These are phyloP conservation scores for Fusarium keratoplasticum DNA, from an alignment of 2,329 filamentous ascomycete genomes.

Conservation along the genomic window DNA sequence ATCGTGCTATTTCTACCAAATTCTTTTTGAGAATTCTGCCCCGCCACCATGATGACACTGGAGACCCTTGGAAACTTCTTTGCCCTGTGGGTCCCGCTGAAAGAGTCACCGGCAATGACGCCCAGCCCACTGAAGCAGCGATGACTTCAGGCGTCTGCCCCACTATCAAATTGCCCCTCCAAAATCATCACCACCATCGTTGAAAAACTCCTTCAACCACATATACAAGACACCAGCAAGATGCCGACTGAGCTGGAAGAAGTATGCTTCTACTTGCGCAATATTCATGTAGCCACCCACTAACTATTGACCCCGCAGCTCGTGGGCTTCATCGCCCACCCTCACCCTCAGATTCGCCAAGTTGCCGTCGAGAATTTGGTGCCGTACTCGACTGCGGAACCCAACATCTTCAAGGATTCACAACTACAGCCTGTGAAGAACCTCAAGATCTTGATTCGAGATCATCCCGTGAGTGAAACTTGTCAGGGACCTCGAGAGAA, in stretches of 20 bases:
- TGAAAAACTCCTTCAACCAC: slow-evolving; percentile 34
- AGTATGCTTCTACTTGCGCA: slow-evolving; percentile 55
- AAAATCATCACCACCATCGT: slow-evolving; percentile 35
- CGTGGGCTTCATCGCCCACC: slow-evolving; percentile 92
- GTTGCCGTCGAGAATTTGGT: slow-evolving; percentile 88
- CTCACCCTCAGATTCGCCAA: slow-evolving; percentile 89
- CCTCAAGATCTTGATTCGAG: slow-evolving; percentile 86
- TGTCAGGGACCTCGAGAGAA: no score
- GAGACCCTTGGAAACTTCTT: slow-evolving; percentile 39
- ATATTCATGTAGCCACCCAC: not conserved
- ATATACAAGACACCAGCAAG: slow-evolving; percentile 10
- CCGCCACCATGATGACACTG: slow-evolving; percentile 40
- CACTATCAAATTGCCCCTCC: slow-evolving; percentile 46
- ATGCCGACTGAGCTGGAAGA: slow-evolving; percentile 85
- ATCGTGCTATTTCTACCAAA: not conserved
- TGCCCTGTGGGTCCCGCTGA: slow-evolving; percentile 39
- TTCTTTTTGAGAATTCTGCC: slow-evolving; percentile 15
- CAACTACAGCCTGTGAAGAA: slow-evolving; percentile 84
- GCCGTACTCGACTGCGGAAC: slow-evolving; percentile 80
- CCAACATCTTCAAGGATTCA: slow-evolving; percentile 84
- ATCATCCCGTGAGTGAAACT: slow-evolving; percentile 75
- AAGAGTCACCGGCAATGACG: slow-evolving; percentile 40
- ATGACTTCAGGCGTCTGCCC: slow-evolving; percentile 45
- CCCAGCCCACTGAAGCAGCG: slow-evolving; percentile 40
- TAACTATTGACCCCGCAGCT: slow-evolving; percentile 65